These are phyloP conservation scores for Trichoderma gracile DNA, from an alignment of 2,329 filamentous ascomycete species.

Conservation along the genomic window DNA sequence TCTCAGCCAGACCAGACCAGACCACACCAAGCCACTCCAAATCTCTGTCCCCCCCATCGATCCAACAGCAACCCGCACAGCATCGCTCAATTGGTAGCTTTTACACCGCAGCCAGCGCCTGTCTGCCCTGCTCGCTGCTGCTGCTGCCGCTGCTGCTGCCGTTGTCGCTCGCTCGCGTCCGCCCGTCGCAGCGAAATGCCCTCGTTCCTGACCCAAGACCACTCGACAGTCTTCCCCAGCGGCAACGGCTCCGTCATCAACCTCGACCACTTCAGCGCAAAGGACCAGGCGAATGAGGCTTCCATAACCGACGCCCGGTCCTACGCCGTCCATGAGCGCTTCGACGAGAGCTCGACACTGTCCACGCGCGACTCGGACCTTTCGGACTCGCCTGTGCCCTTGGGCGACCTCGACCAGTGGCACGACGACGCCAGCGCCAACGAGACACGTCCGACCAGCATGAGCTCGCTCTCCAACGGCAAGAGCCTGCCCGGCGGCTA, in stretches of 20 bases:
- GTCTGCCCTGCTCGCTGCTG: too few species aligned
- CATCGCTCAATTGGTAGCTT: conserved; percentile 28
- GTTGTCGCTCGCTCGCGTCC: conserved; percentile 14
- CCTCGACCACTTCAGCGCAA: conserved; percentile 45
- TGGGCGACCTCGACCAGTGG: conserved; percentile 39
- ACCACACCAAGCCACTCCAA: too few species aligned
- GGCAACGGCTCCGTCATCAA: conserved; percentile 47
- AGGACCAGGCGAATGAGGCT: conserved; percentile 41
- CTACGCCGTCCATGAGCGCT: conserved; percentile 52
- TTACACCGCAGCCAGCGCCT: conserved; percentile 16
- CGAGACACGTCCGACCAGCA: conserved; percentile 51
- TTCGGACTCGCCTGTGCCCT: conserved; percentile 48
- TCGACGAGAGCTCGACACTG: conserved; percentile 56
- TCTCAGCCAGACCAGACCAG: too few species aligned
- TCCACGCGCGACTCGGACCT: conserved; percentile 55
- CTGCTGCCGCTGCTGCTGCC: neutral
- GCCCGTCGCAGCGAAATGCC: conserved; percentile 47
- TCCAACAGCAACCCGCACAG: neutral
- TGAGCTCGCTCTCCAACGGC: conserved; percentile 61
- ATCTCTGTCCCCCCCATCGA: conserved; percentile 6
- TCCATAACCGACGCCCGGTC: conserved; percentile 45
- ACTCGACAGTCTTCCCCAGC: conserved; percentile 45
- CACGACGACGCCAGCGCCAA: conserved; percentile 33
- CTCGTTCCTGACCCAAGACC: conserved; percentile 54
- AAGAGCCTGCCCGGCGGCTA: conserved; percentile 43